Percentiles rank a stretch among this genome's conserved stretches.
Evolutionary conservation across 1,284 basidiomycete genomes (phyloP).

Genomic region (Rugosomyces carneus): DNA sequence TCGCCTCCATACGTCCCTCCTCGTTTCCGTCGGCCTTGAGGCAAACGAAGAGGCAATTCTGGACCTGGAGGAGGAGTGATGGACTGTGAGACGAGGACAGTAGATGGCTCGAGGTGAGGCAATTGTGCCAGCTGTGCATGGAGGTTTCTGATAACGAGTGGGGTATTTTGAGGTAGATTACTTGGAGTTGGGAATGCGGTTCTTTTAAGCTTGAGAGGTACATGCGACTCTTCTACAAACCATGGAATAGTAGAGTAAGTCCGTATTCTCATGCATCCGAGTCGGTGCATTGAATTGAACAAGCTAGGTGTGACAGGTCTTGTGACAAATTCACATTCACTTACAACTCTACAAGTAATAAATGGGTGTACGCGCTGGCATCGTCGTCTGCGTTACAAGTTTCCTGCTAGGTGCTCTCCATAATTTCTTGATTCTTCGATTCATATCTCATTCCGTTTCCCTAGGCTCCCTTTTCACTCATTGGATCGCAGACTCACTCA

Average conservation of each 20-base stretch:
- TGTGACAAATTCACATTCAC: background rate
- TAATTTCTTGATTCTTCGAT: conserved; percentile 16
- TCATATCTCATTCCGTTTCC: conserved; percentile 2
- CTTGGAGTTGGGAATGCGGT: conserved; percentile 20
- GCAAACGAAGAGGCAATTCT: conserved; percentile 41
- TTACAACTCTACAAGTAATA: background rate
- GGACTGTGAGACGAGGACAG: conserved; percentile 46
- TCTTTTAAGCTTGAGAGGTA: conserved; percentile 12
- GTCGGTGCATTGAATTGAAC: too few species aligned
- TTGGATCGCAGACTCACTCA: conserved; percentile 82
- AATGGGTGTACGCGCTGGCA: conserved; percentile 63
- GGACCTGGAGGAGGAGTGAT: conserved; percentile 44
- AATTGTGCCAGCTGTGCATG: conserved; percentile 48
- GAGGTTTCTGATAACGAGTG: conserved; percentile 40
- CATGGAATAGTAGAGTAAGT: conserved; percentile 23
- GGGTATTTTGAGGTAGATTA: conserved; percentile 43
- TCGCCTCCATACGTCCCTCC: conserved; percentile 63
- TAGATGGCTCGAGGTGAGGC: conserved; percentile 56
- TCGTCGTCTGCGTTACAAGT: conserved; percentile 69
- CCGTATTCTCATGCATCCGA: too few species aligned
- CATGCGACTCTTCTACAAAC: conserved; percentile 41
- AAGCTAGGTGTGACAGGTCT: background rate
- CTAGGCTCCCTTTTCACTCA: conserved; percentile 75
- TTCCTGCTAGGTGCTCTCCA: conserved; percentile 62
- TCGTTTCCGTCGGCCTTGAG: conserved; percentile 58